Base-by-base conservation (phyloP, 2,329 filamentous ascomycete species). In the Fusarium pininemorale region DNA sequence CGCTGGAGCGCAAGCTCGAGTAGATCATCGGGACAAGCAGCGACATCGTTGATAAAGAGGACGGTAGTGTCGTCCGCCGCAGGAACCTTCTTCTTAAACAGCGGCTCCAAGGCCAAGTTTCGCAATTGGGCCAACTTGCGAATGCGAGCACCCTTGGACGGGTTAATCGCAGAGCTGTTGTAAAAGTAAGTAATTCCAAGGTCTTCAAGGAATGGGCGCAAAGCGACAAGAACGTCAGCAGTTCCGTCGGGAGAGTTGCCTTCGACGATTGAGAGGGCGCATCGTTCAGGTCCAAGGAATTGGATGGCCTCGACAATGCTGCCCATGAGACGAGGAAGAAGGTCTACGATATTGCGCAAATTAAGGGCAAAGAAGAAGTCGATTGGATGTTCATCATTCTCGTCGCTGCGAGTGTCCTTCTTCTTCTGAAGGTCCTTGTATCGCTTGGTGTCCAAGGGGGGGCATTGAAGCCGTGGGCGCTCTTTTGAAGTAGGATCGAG, bases 191-290 rank as follows among this genome's bases (percentile, higher is more conserved):
- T 68, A 7, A 81, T 73, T 12, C 84, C 84, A 7, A 86, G 57
- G 0, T 73, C 75, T 13, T 84, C 78, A 2, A 90, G 75, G 5
- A 82, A 79, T 2, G 79, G 74, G 11, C 79, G 79, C 8, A 90
- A 76, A 0, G 81, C 80, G 10, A 80, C 65, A 6, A 90, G 82
- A 15, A 90, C 82, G 42, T 89, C 86, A 50, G 78, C 83, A 1
- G 89, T 90, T 14, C 87, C 88, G 70, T 90, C 88, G 26, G 83
- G 75, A 0, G 88, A 90, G 72, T 87, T 83, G 30, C 88, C 88
- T 72, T 90, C 88, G 14, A 90, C 84, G 32, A 90, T 85, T 7
- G 87, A 89, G 1, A 90, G 79, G 0, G 84, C 86, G 75, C 88
- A 90, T 65, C 83, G 81, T 15, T 84, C 71, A 0, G 87, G 84